These are phyloP conservation scores for Coemansia sp. DNA, from an alignment of 192 early-diverging fungal genomes.

Conservation along the genomic window DNA sequence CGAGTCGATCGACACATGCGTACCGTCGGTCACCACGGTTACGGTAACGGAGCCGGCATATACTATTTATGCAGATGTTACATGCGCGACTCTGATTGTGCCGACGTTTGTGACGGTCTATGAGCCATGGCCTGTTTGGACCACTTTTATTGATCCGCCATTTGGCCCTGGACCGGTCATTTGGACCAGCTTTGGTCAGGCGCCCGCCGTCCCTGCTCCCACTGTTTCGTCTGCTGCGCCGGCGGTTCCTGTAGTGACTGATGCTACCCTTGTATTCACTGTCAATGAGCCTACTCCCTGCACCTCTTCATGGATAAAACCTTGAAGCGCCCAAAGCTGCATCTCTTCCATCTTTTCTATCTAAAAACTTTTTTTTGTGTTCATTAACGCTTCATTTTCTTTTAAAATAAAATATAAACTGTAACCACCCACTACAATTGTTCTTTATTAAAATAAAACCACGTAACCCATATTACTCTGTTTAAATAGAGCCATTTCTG, in stretches of 20 bases:
- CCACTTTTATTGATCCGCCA: conserved; percentile 15
- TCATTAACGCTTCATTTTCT: too few species aligned
- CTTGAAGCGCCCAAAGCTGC: background rate
- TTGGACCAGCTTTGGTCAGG: conserved; percentile 20
- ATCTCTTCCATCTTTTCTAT: background rate
- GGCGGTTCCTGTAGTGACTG: conserved; percentile 5
- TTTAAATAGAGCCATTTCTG: too few species aligned
- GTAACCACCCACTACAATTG: background rate
- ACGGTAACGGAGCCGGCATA: conserved; percentile 14
- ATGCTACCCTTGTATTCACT: conserved; percentile 2
- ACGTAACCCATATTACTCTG: background rate
- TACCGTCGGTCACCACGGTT: background rate
- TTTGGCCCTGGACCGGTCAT: conserved; percentile 43
- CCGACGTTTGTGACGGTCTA: conserved; percentile 24
- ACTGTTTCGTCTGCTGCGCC: background rate
- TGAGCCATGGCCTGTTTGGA: conserved; percentile 14
- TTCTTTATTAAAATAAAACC: background rate
- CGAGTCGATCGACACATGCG: background rate
- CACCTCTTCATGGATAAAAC: conserved; percentile 22
- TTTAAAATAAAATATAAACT: too few species aligned
- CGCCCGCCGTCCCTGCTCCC: conserved; percentile 14
- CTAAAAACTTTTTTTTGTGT: background rate
- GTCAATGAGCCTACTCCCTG: conserved; percentile 10
- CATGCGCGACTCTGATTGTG: conserved; percentile 18
- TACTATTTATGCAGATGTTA: conserved; percentile 14